Evolutionary conservation across 192 early-diverging fungal species (phyloP), one percentile per base, ranked within the genome.

Genomic region (Umbelopsis sp.): DNA sequence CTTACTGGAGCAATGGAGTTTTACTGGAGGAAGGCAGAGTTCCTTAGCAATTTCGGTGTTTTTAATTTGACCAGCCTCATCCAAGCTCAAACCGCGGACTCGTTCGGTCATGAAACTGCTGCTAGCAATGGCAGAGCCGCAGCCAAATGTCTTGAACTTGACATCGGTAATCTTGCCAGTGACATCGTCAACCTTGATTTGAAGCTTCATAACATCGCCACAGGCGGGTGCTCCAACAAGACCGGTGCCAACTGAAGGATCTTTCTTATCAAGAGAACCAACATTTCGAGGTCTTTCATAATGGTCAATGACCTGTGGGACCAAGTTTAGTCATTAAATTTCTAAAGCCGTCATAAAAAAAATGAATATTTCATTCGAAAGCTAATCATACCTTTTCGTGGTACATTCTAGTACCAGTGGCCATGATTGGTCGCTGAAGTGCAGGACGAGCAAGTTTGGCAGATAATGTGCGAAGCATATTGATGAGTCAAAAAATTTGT

Each of bases 81-180:
- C 91, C 26, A 99, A 83, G 67, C 87, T 94, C 91, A 99, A 86
- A 7, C 97, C 97, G 59, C 94, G 90, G 45, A 99, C 97, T 75
- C 94, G 92, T 80, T 99, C 95, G 24, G 97, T 97, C 76, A 94
- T 95, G 52, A 93, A 91, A 20, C 89, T 91, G 24, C 92, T 94
- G 25, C 92, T 94, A 20, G 97, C 97, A 77, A 99, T 99, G 31
- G 97, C 97, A 32, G 92, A 94, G 34, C 97, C 97, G 76, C 97
- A 99, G 29, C 97, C 97, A 83, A 97, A 99, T 1, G 97, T 99
- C 84, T 99, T 99, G 85, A 99, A 99, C 81, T 95, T 95, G 72
- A 97, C 96, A 66, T 99, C 95, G 51, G 88, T 83, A 77, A 99
- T 99, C 77, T 95, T 92, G 51, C 95, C 95, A 49, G 83, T 89